Evolutionary conservation across 2,329 filamentous ascomycete species (phyloP).

Genomic region (Colletotrichum plurivorum): DNA sequence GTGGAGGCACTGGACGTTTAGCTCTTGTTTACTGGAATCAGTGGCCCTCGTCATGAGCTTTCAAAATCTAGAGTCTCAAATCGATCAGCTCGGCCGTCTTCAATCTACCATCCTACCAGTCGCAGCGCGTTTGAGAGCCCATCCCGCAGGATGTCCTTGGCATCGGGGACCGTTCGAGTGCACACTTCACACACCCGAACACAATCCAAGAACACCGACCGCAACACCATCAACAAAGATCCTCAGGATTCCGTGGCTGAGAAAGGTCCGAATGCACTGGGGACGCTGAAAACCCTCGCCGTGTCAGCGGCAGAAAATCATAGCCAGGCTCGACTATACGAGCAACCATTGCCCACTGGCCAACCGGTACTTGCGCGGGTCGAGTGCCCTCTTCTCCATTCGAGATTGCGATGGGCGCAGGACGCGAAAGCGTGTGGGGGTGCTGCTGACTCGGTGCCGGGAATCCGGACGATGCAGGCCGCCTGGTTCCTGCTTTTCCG

Average conservation of each 20-base stretch:
- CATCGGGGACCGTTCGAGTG: background rate
- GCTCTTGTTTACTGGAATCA: too few species aligned
- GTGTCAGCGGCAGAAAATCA: background rate
- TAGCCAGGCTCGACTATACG: background rate
- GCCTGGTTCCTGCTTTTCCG: background rate
- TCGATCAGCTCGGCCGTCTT: background rate
- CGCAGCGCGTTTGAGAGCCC: conserved; percentile 14
- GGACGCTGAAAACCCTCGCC: background rate
- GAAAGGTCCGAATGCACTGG: background rate
- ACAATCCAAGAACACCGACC: too few species aligned
- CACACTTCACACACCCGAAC: background rate
- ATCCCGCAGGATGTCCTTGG: conserved; percentile 7
- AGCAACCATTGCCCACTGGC: background rate
- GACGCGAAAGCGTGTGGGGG: background rate
- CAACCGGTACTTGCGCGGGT: background rate
- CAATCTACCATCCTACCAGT: background rate
- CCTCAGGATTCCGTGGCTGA: background rate
- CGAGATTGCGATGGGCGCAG: background rate
- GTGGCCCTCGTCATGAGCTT: too few species aligned
- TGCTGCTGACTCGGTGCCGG: background rate
- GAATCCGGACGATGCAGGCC: background rate
- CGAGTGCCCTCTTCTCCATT: background rate
- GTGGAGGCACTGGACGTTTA: too few species aligned
- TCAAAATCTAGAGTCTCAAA: too few species aligned
- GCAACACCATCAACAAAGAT: background rate